These are phyloP conservation scores for Aegilops longissima DNA, from an alignment of 176 grass and related monocot genomes.

Conservation along the genomic window DNA sequence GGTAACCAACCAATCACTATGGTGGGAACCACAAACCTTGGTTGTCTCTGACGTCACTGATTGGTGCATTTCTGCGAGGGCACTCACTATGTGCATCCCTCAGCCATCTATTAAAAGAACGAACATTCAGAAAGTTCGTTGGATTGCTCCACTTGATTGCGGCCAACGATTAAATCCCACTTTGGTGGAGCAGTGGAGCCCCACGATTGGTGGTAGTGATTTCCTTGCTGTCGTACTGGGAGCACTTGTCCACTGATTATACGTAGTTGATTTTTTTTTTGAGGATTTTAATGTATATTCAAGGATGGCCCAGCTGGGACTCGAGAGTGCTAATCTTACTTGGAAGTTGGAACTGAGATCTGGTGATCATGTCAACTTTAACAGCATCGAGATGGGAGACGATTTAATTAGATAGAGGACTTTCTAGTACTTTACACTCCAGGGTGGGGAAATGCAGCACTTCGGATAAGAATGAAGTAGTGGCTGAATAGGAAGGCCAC, in stretches of 20 bases:
- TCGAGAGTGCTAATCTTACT: conserved; percentile 21
- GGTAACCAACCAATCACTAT: background rate
- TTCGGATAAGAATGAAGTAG: conserved; percentile 59
- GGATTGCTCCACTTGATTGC: conserved; percentile 40
- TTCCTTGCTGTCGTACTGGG: conserved; percentile 42
- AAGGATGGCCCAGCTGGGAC: conserved; percentile 18
- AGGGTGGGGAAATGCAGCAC: conserved; percentile 34
- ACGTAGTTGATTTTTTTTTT: background rate
- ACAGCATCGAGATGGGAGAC: conserved; percentile 11
- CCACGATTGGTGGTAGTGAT: conserved; percentile 44
- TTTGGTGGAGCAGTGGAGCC: conserved; percentile 36
- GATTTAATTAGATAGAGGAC: conserved; percentile 18
- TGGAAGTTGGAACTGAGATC: conserved; percentile 28
- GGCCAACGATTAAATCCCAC: conserved; percentile 43
- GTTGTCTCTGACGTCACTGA: conserved; percentile 12
- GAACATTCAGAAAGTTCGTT: conserved; percentile 26
- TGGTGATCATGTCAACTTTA: conserved; percentile 26
- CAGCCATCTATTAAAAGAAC: conserved; percentile 40
- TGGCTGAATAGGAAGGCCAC: conserved; percentile 34
- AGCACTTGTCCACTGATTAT: conserved; percentile 30
- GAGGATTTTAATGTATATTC: conserved; percentile 14
- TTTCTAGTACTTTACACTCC: conserved; percentile 18
- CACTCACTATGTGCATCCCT: conserved; percentile 43
- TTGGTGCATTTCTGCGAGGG: conserved; percentile 52
- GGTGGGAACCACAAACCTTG: background rate